These are phyloP conservation scores for Cladophialophora psammophila DNA, from an alignment of 2,329 filamentous ascomycete species.

Conservation along the genomic window DNA sequence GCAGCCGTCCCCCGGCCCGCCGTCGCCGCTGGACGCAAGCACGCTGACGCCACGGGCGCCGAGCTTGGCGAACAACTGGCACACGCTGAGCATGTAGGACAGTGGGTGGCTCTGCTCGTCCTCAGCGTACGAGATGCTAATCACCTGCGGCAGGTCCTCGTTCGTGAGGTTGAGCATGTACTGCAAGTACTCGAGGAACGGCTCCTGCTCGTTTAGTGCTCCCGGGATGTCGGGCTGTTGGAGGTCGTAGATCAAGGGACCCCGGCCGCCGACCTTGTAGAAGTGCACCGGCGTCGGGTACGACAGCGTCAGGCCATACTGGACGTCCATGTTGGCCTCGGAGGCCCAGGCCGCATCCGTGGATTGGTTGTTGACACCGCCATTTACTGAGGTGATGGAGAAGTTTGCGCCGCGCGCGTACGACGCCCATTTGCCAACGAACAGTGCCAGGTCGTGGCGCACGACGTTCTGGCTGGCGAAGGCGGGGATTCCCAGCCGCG, in stretches of 20 bases:
- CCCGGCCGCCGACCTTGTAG: conserved; percentile 64
- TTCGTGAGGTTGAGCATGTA: conserved; percentile 65
- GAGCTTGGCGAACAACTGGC: conserved; percentile 69
- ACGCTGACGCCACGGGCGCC: conserved; percentile 70
- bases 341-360: conserved; percentile 51
- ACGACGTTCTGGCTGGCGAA: conserved; percentile 62
- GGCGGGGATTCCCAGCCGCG: conserved; percentile 55
- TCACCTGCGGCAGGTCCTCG: conserved; percentile 64
- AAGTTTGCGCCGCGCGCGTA: conserved; percentile 62
- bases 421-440: conserved; percentile 63
- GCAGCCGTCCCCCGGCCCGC: conserved; percentile 64
- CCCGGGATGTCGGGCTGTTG: conserved; percentile 48
- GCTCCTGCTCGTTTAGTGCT: conserved; percentile 65
- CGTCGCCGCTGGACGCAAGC: conserved; percentile 67
- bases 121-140: conserved; percentile 72
- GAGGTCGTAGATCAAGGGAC: conserved; percentile 60
- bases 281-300: conserved; percentile 62
- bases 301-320: conserved; percentile 65
- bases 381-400: conserved; percentile 63
- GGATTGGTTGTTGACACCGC: conserved; percentile 59
- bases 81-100: conserved; percentile 67
- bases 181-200: conserved; percentile 69
- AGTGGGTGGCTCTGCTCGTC: conserved; percentile 69
- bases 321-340: conserved; percentile 61
- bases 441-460: conserved; percentile 63